phyloP scores from a whole-genome alignment of 768 basidiomycete species.

The Termitomyces sp. region DNA sequence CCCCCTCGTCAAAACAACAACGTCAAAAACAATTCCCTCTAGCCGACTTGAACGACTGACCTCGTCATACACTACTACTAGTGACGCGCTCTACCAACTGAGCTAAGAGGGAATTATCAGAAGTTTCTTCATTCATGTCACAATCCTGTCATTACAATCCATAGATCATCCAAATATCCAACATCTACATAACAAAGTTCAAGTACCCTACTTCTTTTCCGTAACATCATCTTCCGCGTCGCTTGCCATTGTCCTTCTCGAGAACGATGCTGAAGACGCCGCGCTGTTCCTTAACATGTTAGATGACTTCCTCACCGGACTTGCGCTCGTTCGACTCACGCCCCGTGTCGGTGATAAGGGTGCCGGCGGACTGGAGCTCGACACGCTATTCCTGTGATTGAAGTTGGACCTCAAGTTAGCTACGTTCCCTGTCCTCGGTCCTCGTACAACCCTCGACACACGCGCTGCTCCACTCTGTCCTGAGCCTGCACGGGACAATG shows the following conservation, averaged over 20 bases:
- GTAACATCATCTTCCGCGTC: conserved; percentile 79
- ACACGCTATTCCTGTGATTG: conserved; percentile 41
- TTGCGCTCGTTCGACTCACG: conserved; percentile 46
- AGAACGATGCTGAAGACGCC: conserved; percentile 33
- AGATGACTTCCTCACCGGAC: conserved; percentile 35
- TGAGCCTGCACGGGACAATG: conserved; percentile 48
- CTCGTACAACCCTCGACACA: conserved; percentile 47
- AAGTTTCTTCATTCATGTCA: neutral
- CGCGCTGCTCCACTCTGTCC: conserved; percentile 32
- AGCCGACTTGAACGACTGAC: conserved; percentile 8
- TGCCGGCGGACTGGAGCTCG: conserved; percentile 28
- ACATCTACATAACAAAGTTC: too few species aligned
- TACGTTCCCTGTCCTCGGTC: conserved; percentile 46
- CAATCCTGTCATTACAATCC: neutral
- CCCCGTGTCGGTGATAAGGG: conserved; percentile 28
- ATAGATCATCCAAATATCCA: too few species aligned
- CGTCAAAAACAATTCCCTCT: neutral
- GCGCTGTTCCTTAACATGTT: conserved; percentile 48
- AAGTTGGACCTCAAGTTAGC: conserved; percentile 54
- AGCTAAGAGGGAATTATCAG: neutral
- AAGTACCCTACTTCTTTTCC: conserved; percentile 19
- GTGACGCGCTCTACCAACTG: conserved; percentile 7
- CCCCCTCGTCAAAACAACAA: conserved; percentile 12
- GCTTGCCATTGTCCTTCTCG: conserved; percentile 78
- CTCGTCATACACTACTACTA: neutral